Percentiles rank a stretch among this genome's conserved stretches.
Evolutionary conservation across 306 rosid species (phyloP).

Genomic region (Quercus robur): DNA sequence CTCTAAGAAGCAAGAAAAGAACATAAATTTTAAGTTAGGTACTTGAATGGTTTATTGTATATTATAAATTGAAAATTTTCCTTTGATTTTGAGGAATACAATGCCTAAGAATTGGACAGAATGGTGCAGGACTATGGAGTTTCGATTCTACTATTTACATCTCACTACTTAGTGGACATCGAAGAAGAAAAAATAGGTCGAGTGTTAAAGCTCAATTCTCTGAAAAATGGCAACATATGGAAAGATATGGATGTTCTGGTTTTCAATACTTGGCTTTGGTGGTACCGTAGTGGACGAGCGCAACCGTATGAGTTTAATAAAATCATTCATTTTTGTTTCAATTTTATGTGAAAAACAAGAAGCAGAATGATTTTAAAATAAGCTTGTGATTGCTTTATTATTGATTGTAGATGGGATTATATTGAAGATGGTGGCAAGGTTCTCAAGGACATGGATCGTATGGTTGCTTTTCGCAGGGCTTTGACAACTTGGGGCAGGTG

Average conservation of each 20-base stretch:
- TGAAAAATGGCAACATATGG: conserved; percentile 53
- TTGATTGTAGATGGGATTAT: conserved; percentile 63
- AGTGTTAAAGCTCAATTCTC: conserved; percentile 59
- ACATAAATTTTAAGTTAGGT: too few relatives aligned
- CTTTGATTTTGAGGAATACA: too few relatives aligned
- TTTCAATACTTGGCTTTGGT: conserved; percentile 88
- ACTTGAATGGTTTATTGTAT: too few relatives aligned
- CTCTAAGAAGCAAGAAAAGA: too few relatives aligned
- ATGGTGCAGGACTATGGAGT: conserved; percentile 50
- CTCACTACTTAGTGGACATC: conserved; percentile 56
- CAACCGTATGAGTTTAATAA: conserved; percentile 50
- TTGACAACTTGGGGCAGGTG: conserved; percentile 71
- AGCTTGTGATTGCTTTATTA: not conserved
- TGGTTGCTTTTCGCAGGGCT: conserved; percentile 55
- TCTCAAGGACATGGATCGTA: conserved; percentile 60
- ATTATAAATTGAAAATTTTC: too few relatives aligned
- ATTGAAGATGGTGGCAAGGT: conserved; percentile 43
- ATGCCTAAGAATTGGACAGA: not conserved
- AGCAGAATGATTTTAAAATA: not conserved
- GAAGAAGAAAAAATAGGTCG: conserved; percentile 50
- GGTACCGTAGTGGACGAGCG: conserved; percentile 51
- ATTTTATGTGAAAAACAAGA: not conserved
- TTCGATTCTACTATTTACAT: conserved; percentile 33
- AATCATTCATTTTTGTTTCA: not conserved
- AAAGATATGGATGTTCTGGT: conserved; percentile 58